Evolutionary conservation across 2,329 filamentous ascomycete species (phyloP), one percentile per base, ranked within the genome.

Genomic region (Colletotrichum camelliae): DNA sequence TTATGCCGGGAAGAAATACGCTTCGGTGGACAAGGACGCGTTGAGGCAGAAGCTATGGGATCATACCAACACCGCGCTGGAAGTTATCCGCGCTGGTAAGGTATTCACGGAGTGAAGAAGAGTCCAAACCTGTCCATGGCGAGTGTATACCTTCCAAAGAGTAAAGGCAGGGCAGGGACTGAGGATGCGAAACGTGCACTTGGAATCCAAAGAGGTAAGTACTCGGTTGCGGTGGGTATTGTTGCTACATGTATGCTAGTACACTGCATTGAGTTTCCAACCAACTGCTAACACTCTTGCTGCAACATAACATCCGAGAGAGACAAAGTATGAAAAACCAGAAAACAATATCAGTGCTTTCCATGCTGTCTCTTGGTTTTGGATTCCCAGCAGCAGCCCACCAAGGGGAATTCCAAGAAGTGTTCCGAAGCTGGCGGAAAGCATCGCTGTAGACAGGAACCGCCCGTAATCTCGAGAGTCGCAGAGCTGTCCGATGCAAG

Each of bases 271-370:
- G 4, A 78, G 66, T n/a, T 75, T 77, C 83, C 84, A 86, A 12
- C 84, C 85, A 8, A 85, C 83, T 4, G 83, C 83, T 65, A 84
- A 69, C 7, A 85, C 81, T n/a, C 84, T 80, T 1, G 84, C 83
- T 4, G 78, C 66, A 1, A 77, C 72, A 70, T 84, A 86, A 77
- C 83, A 86, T 6, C 52, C 70, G 35, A 85, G 67, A 2, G 84
- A 83, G 12, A 84, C 39, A 3, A 77, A 67, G 70, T 86, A 86
- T 1, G 84, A 80, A 4, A 79, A 39, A 7, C 85, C 86, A 1
- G 85, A 84, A 70, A 87, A 87, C 7, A 84, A 73, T 10, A 87
- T 85, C 57, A 87, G 62, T 2, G 81, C 82, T 57, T 65, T 79
- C 86, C 86, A 87, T 7, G 84, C 84, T 3, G 78, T 70, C 12